phyloP scores from a whole-genome alignment of 192 early-diverging fungal genomes.

The Cetraspora pellucida region DNA sequence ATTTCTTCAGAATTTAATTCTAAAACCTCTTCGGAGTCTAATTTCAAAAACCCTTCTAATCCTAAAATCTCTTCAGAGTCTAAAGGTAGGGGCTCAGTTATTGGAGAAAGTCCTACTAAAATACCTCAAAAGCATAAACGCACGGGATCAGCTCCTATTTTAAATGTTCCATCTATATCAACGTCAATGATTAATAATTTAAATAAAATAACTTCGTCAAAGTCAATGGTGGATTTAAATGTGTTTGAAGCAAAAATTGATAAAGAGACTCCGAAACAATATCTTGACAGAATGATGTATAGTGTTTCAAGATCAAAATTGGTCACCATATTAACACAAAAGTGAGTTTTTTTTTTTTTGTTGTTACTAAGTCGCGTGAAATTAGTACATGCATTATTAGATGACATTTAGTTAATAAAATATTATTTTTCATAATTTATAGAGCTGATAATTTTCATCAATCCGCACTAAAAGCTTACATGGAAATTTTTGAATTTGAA shows the following conservation, averaged over 20 bases:
- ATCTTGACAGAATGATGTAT: conserved; percentile 45
- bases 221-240: conserved; percentile 8
- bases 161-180: not conserved
- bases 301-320: conserved; percentile 55
- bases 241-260: not conserved
- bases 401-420: not conserved
- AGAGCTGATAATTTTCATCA: conserved; percentile 53
- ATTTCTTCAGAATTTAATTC: too few species aligned
- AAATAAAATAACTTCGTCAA: not conserved
- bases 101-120: not conserved
- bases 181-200: not conserved
- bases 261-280: conserved; percentile 46
- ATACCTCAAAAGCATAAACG: not conserved
- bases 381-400: not conserved
- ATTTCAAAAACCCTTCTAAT: not conserved
- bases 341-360: conserved; percentile 18
- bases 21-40: too few species aligned
- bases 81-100: too few species aligned
- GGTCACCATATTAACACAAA: conserved; percentile 56
- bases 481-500: conserved; percentile 63
- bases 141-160: conserved; percentile 8
- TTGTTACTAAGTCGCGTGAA: not conserved
- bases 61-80: too few species aligned
- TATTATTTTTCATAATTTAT: not conserved
- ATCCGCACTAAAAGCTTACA: conserved; percentile 58